Percentiles rank a stretch among this genome's conserved stretches.
Conservation (phyloP, 176 grass and related monocot species). For the Dactylis glomerata region DNA sequence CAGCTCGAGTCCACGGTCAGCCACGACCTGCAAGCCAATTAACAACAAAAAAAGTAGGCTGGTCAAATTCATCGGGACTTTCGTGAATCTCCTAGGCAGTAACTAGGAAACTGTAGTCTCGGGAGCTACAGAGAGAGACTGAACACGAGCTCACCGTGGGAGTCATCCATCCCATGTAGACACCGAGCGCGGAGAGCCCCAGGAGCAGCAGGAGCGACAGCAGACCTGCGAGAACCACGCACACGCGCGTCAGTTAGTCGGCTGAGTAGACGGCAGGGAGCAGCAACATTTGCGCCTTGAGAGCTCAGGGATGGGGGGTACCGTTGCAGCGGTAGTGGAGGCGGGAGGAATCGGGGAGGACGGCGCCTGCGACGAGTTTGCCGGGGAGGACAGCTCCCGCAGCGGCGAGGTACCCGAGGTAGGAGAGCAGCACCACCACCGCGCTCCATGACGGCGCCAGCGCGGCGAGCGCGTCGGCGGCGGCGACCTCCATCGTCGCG, state of each 20-base stretch:
- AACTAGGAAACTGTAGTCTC: neutral
- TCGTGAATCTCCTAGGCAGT: neutral
- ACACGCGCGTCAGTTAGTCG: neutral
- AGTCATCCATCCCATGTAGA: constrained; percentile 62
- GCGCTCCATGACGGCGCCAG: constrained; percentile 57
- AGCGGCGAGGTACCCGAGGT: constrained; percentile 67
- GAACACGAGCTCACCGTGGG: constrained; percentile 43
- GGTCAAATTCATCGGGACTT: neutral
- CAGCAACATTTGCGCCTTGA: neutral
- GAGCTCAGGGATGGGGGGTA: neutral
- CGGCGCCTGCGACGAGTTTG: constrained; percentile 67
- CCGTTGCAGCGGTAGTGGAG: constrained; percentile 95
- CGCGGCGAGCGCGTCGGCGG: constrained; percentile 21
- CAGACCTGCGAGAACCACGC: no score
- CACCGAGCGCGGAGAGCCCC: constrained; percentile 33
- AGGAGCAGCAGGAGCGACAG: neutral
- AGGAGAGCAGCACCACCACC: constrained; percentile 59
- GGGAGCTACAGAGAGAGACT: neutral
- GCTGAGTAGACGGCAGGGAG: neutral
- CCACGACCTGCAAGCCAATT: constrained; percentile 61
- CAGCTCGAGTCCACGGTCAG: constrained; percentile 80
- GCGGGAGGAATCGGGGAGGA: constrained; percentile 77
- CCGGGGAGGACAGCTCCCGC: constrained; percentile 72
- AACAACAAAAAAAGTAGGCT: neutral
- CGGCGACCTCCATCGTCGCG: constrained; percentile 30